phyloP scores from a whole-genome alignment of 805 yeast genomes.

The Kodamaea kaohsiungensis region DNA sequence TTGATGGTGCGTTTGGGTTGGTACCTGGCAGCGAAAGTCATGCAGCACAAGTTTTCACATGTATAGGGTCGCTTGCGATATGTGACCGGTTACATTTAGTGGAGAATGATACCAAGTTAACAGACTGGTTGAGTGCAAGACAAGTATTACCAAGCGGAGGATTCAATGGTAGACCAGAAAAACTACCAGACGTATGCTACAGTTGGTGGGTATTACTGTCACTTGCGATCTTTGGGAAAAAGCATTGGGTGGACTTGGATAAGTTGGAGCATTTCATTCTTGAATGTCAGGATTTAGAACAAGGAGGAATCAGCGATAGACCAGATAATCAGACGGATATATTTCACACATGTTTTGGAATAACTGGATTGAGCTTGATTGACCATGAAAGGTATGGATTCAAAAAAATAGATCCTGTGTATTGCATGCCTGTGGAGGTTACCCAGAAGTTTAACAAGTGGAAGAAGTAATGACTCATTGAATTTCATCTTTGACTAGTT shows the following conservation, averaged over 20 bases:
- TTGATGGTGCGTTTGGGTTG: conserved; percentile 95
- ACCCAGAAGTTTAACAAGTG: conserved; percentile 36
- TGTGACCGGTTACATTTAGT: conserved; percentile 54
- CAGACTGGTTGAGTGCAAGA: conserved; percentile 90
- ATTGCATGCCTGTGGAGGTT: conserved; percentile 71
- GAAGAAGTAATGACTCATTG: conserved; percentile 10
- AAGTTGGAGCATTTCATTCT: conserved; percentile 69
- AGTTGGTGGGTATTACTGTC: conserved; percentile 96
- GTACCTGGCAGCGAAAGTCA: conserved; percentile 95
- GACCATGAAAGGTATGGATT: conserved; percentile 54
- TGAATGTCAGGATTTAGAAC: conserved; percentile 68
- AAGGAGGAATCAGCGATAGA: conserved; percentile 92
- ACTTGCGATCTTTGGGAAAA: conserved; percentile 60
- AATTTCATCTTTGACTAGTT: neutral
- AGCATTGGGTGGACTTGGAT: conserved; percentile 75
- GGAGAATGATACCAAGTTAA: conserved; percentile 47
- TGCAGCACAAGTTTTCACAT: conserved; percentile 88
- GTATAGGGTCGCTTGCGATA: conserved; percentile 79
- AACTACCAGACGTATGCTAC: conserved; percentile 95
- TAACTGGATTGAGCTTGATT: conserved; percentile 82
- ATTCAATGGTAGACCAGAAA: conserved; percentile 93
- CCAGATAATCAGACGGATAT: conserved; percentile 91
- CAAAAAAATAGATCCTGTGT: conserved; percentile 75
- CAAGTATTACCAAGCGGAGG: conserved; percentile 83
- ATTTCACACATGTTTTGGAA: conserved; percentile 87